A percentile compares a stretch with the other conserved stretches of the same genome.
These are phyloP conservation scores for Rhizopogon vinicolor DNA, from an alignment of 768 basidiomycete genomes.

Conservation along the genomic window DNA sequence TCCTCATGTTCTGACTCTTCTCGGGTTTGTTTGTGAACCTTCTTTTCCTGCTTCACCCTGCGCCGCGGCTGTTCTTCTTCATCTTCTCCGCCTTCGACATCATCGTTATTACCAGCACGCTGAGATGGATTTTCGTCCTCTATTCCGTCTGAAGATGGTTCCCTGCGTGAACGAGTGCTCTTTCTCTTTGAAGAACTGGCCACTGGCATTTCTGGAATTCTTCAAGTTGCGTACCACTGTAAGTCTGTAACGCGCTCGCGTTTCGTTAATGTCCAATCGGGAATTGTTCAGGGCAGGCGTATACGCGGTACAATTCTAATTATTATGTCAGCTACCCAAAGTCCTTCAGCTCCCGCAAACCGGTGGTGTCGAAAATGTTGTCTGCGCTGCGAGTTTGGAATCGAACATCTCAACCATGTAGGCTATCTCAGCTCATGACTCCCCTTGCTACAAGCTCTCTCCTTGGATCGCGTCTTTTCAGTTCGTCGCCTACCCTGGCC, in stretches of 20 bases:
- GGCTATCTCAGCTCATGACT: not conserved
- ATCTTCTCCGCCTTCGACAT: constrained; percentile 33
- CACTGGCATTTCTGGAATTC: constrained; percentile 23
- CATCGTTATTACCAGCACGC: constrained; percentile 28
- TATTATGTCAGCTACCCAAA: constrained; percentile 5
- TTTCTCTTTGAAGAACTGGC: constrained; percentile 34
- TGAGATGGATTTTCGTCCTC: constrained; percentile 47
- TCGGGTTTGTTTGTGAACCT: constrained; percentile 20
- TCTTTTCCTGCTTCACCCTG: constrained; percentile 27
- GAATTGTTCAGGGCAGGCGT: constrained; percentile 24
- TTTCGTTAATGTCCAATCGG: constrained; percentile 8
- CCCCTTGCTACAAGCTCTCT: constrained; percentile 4
- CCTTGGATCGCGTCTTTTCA: constrained; percentile 49
- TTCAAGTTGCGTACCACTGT: not conserved
- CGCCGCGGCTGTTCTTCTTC: constrained; percentile 37
- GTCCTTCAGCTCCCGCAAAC: not conserved
- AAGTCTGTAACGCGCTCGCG: not conserved
- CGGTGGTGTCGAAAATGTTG: constrained; percentile 15
- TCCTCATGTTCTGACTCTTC: constrained; percentile 29
- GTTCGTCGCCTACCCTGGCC: constrained; percentile 50
- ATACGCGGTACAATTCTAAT: constrained; percentile 15
- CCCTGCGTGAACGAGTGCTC: constrained; percentile 31
- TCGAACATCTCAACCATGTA: constrained; percentile 17
- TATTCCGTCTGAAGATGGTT: constrained; percentile 51
- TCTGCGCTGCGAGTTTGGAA: constrained; percentile 15